Base-by-base conservation (phyloP, 768 basidiomycete genomes). In the Phaeotremella skinneri region DNA sequence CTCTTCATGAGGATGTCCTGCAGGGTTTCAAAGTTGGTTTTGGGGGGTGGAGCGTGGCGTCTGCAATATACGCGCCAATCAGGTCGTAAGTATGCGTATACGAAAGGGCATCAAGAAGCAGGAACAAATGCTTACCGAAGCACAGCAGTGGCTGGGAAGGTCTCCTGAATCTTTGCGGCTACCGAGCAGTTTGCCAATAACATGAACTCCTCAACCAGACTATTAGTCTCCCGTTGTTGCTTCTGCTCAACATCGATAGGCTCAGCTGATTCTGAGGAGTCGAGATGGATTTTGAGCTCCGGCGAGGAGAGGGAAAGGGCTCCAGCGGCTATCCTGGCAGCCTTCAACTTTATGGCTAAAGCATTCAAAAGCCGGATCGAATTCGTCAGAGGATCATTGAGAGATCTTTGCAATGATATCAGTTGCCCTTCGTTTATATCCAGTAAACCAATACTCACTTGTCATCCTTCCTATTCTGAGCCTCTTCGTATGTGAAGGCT, bases 181-280 rank as follows among this genome's bases (percentile, higher is more conserved):
- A 97, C 96, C 64, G 87, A 90, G 67, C 94, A 88, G 69, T 98
- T 99, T 4, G 96, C 94, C 59, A 99, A 85, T 63, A 99, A 80
- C 96, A 99, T 99, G 79, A 99, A 97, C 76, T 98, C 96, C 77
- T 99, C 96, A 1, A 98, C 96, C 5, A 98, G 79, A 63, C 89
- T 91, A 73, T 98, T 98, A 7, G 96, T 99, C 79, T 98, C 93
- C 27, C 83, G 80, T 71, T 89, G 74, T 69, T 90, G 87, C 76
- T 98, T 98, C 75, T 93, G 91, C 78, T 97, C 91, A 9, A 99
- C 93, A 62, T 97, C 94, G 62, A 97, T 90, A 0, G 94, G 94
- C 64, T 96, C 92, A 1, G 91, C 88, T 0, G 89, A 90, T 75
- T 98, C 96, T 1, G 91, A 81, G 64, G 88, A 90, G 70, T 96